Percentiles rank a stretch among this genome's conserved stretches.
Conservation (phyloP, 495 filamentous ascomycete species). For the Rusavskia elegans region DNA sequence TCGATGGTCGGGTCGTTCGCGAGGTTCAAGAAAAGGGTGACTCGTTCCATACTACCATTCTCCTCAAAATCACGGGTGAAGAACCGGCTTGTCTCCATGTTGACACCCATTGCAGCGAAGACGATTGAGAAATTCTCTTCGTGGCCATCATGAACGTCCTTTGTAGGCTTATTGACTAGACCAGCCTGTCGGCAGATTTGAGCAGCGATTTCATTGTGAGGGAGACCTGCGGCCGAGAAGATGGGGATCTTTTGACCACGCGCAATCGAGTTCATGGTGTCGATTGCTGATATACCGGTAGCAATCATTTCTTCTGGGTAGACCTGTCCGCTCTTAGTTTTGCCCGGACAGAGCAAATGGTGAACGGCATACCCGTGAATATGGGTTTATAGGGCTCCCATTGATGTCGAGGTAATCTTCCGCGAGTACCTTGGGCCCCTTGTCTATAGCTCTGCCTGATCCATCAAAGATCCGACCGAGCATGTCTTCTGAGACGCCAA, state of each 20-base stretch:
- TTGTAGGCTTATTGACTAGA: slow-evolving; percentile 76
- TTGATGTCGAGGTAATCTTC: slow-evolving; percentile 99
- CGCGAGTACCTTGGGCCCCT: slow-evolving; percentile 93
- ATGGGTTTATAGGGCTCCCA: slow-evolving; percentile 97
- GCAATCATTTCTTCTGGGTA: slow-evolving; percentile 99
- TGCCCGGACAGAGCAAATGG: neutral
- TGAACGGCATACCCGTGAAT: slow-evolving; percentile 56
- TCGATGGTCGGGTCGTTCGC: slow-evolving; percentile 99
- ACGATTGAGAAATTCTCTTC: slow-evolving; percentile 99
- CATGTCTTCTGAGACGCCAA: slow-evolving; percentile 99
- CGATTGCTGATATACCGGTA: slow-evolving; percentile 97
- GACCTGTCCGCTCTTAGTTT: slow-evolving; percentile 35
- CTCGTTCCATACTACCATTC: slow-evolving; percentile 95
- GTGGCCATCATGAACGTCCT: slow-evolving; percentile 90
- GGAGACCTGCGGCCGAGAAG: slow-evolving; percentile 95
- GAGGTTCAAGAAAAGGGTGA: slow-evolving; percentile 94
- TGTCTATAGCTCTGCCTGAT: slow-evolving; percentile 92
- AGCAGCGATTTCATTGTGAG: slow-evolving; percentile 97
- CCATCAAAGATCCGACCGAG: slow-evolving; percentile 97
- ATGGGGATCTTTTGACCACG: slow-evolving; percentile 99
- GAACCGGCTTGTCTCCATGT: slow-evolving; percentile 96
- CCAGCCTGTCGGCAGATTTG: slow-evolving; percentile 94
- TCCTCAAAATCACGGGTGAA: slow-evolving; percentile 98
- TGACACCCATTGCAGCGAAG: slow-evolving; percentile 99
- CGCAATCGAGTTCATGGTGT: slow-evolving; percentile 99